A percentile compares a stretch with the other conserved stretches of the same genome.
Evolutionary conservation across 2,329 filamentous ascomycete genomes (phyloP).

Genomic region (Xylariales sp.): DNA sequence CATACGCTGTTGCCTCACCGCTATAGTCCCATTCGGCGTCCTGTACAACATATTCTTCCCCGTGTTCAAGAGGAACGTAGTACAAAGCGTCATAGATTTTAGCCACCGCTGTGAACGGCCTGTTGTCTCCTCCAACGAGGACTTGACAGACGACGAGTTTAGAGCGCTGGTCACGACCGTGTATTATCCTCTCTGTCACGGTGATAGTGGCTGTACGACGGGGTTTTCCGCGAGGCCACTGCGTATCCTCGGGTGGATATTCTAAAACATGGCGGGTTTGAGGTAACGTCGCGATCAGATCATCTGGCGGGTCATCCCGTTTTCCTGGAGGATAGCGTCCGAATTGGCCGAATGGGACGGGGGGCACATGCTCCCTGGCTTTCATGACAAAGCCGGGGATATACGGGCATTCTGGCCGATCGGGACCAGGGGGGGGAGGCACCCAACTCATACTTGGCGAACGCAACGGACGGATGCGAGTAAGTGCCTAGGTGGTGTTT

Average conservation of each 20-base stretch:
- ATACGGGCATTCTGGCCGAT: too few species aligned
- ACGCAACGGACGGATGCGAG: too few species aligned
- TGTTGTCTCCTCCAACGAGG: neutral
- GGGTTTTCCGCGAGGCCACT: neutral
- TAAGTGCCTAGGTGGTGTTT: too few species aligned
- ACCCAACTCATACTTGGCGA: too few species aligned
- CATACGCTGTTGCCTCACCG: neutral
- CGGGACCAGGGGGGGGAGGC: too few species aligned
- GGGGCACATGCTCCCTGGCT: too few species aligned
- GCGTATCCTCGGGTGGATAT: neutral
- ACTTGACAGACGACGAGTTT: constrained; percentile 1
- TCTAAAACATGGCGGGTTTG: neutral
- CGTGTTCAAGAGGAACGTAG: neutral
- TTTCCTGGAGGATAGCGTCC: too few species aligned
- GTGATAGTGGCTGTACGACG: neutral
- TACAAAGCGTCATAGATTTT: constrained; percentile 10
- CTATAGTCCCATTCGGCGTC: neutral
- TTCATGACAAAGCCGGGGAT: too few species aligned
- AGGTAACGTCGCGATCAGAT: neutral
- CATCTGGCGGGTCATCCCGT: too few species aligned
- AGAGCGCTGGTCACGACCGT: neutral
- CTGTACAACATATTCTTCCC: neutral
- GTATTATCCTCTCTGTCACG: neutral
- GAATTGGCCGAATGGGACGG: too few species aligned
- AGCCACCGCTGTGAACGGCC: neutral